A percentile compares a stretch with the other conserved stretches of the same genome.
phyloP scores from a whole-genome alignment of 805 yeast species.

The Pichia pseudocactophila region DNA sequence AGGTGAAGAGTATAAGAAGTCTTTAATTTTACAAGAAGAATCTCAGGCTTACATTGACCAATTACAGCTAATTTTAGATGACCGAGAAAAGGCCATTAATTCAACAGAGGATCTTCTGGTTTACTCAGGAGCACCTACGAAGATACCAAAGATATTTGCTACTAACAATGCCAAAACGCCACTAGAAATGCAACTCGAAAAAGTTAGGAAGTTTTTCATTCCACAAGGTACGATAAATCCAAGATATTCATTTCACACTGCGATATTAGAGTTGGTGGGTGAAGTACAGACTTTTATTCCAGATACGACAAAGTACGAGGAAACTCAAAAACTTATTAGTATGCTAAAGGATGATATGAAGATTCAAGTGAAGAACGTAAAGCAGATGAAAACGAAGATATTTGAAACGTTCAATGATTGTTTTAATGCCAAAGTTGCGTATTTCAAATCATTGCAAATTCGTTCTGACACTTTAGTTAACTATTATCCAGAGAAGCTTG shows the following conservation, averaged over 20 bases:
- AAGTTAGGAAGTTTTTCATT: slow-evolving; percentile 23
- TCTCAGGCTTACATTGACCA: slow-evolving; percentile 51
- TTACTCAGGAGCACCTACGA: background rate
- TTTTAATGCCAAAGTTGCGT: slow-evolving; percentile 73
- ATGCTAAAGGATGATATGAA: slow-evolving; percentile 29
- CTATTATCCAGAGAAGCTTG: slow-evolving; percentile 27
- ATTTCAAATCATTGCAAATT: slow-evolving; percentile 76
- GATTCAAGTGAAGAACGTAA: slow-evolving; percentile 35
- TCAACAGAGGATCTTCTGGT: slow-evolving; percentile 19
- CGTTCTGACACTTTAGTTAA: slow-evolving; percentile 74
- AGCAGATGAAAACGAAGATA: slow-evolving; percentile 37
- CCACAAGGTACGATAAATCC: slow-evolving; percentile 28
- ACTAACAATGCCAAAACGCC: background rate
- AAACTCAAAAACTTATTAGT: slow-evolving; percentile 2
- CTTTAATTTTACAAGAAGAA: slow-evolving; percentile 67
- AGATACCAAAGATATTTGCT: slow-evolving; percentile 1
- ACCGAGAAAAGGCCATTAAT: slow-evolving; percentile 31
- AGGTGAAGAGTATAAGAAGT: slow-evolving; percentile 71
- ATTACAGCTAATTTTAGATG: slow-evolving; percentile 38
- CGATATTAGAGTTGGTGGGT: slow-evolving; percentile 19
- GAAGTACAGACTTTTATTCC: slow-evolving; percentile 6
- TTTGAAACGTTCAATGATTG: slow-evolving; percentile 48
- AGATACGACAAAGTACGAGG: slow-evolving; percentile 1
- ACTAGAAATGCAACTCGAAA: slow-evolving; percentile 5
- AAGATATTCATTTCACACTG: slow-evolving; percentile 21